phyloP scores from a whole-genome alignment of 1,284 basidiomycete genomes.

The Amylostereum chailletii region DNA sequence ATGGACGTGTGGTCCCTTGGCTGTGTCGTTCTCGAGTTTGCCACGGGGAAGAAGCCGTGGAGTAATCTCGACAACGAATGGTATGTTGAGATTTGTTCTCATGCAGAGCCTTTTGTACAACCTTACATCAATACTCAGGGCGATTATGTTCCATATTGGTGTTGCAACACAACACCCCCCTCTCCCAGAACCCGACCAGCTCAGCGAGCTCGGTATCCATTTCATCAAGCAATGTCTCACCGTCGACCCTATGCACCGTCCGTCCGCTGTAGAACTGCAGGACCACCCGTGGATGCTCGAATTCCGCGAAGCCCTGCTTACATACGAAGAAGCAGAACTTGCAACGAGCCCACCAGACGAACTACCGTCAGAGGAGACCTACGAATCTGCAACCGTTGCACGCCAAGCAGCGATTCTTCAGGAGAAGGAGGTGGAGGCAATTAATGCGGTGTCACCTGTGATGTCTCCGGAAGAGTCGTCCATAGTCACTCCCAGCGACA shows the following conservation, averaged over 20 bases:
- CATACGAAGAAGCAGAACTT: conserved; percentile 59
- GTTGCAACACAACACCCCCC: conserved; percentile 96
- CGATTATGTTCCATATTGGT: conserved; percentile 99
- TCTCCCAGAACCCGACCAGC: conserved; percentile 84
- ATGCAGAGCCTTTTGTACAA: conserved; percentile 18
- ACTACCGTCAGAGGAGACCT: conserved; percentile 37
- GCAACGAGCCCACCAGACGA: conserved; percentile 38
- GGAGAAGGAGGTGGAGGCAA: conserved; percentile 52
- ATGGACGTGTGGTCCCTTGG: conserved; percentile 99
- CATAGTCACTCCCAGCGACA: conserved; percentile 3
- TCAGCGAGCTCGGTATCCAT: conserved; percentile 85
- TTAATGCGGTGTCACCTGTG: conserved; percentile 25
- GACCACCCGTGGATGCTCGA: conserved; percentile 89
- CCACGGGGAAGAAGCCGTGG: conserved; percentile 96
- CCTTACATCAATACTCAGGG: conserved; percentile 41
- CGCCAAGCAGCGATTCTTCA: conserved; percentile 48
- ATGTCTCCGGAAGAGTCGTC: conserved; percentile 23
- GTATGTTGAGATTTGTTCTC: conserved; percentile 27
- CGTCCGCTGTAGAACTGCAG: conserved; percentile 81
- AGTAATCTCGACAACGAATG: conserved; percentile 99
- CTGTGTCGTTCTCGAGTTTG: conserved; percentile 94
- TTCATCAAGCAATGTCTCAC: conserved; percentile 92
- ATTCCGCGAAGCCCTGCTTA: conserved; percentile 60
- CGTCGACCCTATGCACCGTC: conserved; percentile 80
- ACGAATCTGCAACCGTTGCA: conserved; percentile 42